These are phyloP conservation scores for Fraxinus latifolia DNA, from an alignment of 305 asterid genomes.

Conservation along the genomic window DNA sequence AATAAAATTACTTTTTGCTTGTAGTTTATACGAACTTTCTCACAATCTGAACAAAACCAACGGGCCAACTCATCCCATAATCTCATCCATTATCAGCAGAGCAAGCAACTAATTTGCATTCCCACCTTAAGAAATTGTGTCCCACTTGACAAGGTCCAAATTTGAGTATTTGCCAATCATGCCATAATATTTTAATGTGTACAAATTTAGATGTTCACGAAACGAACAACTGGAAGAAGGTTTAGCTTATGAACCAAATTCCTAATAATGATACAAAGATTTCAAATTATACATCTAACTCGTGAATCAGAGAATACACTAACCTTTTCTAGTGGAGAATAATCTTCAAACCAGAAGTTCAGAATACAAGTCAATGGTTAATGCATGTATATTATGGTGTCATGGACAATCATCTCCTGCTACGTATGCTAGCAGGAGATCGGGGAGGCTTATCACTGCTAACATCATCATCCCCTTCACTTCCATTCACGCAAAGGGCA, in stretches of 20 bases:
- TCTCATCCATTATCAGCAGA: not conserved
- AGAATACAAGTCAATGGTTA: conserved; percentile 15
- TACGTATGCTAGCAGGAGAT: conserved; percentile 66
- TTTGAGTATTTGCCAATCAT: not conserved
- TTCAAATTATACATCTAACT: conserved; percentile 31
- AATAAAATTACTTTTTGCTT: not conserved
- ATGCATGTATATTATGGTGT: conserved; percentile 7
- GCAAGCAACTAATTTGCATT: not conserved
- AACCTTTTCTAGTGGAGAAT: conserved; percentile 21
- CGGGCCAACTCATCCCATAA: not conserved
- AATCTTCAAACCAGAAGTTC: conserved; percentile 23
- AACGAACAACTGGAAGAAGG: conserved; percentile 24
- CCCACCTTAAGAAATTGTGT: not conserved
- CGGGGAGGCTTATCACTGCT: conserved; percentile 66
- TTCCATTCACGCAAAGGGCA: conserved; percentile 55
- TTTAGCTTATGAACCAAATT: conserved; percentile 23
- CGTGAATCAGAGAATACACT: conserved; percentile 44
- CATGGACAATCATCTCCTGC: conserved; percentile 49
- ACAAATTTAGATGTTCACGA: not conserved
- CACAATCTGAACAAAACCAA: not conserved
- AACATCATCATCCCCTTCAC: conserved; percentile 63
- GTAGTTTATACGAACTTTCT: not conserved
- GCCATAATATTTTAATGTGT: not conserved
- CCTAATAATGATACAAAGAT: conserved; percentile 34
- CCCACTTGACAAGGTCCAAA: not conserved